Conservation (phyloP, 1,284 basidiomycete genomes). For the Xanthoconium separans region DNA sequence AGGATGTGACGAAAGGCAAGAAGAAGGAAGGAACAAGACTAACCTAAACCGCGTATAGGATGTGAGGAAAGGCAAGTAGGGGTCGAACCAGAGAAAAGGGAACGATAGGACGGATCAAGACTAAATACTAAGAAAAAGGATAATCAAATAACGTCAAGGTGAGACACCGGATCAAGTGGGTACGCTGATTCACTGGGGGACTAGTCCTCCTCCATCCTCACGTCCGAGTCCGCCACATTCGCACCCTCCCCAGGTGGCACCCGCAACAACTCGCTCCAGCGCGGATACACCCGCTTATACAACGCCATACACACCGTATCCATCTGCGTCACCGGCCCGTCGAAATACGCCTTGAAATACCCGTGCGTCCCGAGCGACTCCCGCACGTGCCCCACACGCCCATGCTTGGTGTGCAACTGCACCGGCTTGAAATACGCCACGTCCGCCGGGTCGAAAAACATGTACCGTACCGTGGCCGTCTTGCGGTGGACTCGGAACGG, state of each 20-base stretch:
- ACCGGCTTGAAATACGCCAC: constrained; percentile 93
- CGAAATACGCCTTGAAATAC: constrained; percentile 97
- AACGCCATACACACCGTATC: constrained; percentile 90
- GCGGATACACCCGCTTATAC: constrained; percentile 90
- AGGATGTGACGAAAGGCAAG: too few species aligned
- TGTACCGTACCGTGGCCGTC: constrained; percentile 95
- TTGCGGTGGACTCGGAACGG: constrained; percentile 98
- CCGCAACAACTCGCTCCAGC: constrained; percentile 66
- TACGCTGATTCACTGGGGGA: too few species aligned
- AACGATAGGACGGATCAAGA: too few species aligned
- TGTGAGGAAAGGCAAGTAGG: too few species aligned
- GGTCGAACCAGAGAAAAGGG: too few species aligned
- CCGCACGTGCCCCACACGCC: constrained; percentile 87
- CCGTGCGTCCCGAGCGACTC: constrained; percentile 98
- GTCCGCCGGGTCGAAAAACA: constrained; percentile 97
- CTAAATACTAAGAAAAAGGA: too few species aligned
- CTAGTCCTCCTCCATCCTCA: constrained; percentile 19
- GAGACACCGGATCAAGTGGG: too few species aligned
- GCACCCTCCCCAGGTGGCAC: constrained; percentile 12
- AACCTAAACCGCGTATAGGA: too few species aligned
- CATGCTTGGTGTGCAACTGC: constrained; percentile 91
- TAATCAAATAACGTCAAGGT: too few species aligned
- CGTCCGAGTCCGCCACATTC: constrained; percentile 9
- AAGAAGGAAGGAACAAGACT: too few species aligned
- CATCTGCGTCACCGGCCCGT: constrained; percentile 95